Evolutionary conservation across 495 filamentous ascomycete species (phyloP).

Genomic region (Jackrogersella minutella): DNA sequence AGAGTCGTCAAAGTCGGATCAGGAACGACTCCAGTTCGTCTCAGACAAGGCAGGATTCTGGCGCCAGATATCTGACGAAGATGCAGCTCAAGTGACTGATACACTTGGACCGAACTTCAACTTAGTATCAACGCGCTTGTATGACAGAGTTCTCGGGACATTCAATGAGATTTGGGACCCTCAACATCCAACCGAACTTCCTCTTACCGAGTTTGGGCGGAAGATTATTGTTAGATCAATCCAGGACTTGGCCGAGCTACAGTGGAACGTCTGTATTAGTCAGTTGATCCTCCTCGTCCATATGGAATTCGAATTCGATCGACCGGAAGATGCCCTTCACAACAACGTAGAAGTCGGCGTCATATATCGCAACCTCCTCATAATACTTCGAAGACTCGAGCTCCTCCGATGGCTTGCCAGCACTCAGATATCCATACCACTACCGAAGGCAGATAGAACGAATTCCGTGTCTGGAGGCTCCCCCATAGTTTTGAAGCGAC

Average conservation of each 20-base stretch:
- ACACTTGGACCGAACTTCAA: constrained; percentile 65
- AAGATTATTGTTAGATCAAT: constrained; percentile 75
- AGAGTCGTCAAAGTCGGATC: constrained; percentile 68
- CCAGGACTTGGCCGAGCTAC: constrained; percentile 76
- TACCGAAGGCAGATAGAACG: constrained; percentile 48
- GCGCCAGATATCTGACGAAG: constrained; percentile 77
- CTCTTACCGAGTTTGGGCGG: constrained; percentile 74
- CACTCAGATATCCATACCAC: constrained; percentile 56
- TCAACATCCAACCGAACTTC: constrained; percentile 49
- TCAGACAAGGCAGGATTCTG: constrained; percentile 75
- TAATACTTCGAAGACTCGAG: constrained; percentile 74
- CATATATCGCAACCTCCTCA: constrained; percentile 72
- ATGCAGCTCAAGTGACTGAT: constrained; percentile 62
- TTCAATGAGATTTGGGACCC: constrained; percentile 45
- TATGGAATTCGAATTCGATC: constrained; percentile 78
- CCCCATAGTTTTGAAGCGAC: constrained; percentile 42
- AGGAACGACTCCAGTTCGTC: constrained; percentile 73
- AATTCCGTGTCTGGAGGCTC: constrained; percentile 37
- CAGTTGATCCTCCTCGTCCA: constrained; percentile 85
- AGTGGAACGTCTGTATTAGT: constrained; percentile 75
- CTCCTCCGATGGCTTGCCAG: constrained; percentile 83
- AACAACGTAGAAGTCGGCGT: constrained; percentile 69
- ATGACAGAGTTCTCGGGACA: constrained; percentile 52
- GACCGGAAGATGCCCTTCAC: constrained; percentile 67
- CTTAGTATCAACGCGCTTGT: constrained; percentile 62